Evolutionary conservation across 139 green algal genomes (phyloP).

Genomic region (Protoeuglena noctilucae): DNA sequence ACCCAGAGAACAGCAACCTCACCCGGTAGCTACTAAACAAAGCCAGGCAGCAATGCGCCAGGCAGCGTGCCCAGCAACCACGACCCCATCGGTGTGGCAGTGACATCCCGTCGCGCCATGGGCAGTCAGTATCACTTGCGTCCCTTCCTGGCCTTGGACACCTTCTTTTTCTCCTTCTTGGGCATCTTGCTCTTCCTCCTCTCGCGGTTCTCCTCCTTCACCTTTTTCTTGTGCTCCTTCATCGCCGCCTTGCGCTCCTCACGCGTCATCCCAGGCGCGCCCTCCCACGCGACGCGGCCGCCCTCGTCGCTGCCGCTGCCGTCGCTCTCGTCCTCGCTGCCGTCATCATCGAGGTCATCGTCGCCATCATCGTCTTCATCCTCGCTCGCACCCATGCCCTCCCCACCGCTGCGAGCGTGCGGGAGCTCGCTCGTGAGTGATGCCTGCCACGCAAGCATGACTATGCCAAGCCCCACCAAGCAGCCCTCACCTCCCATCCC

Average conservation of each 20-base stretch:
- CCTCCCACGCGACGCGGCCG: neutral
- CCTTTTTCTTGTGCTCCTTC: constrained; percentile 57
- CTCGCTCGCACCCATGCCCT: constrained; percentile 10
- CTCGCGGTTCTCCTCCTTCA: constrained; percentile 80
- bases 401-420: constrained; percentile 1
- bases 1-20: too few relatives aligned
- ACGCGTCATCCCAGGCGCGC: constrained; percentile 30
- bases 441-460: too few relatives aligned
- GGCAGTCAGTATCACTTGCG: too few relatives aligned
- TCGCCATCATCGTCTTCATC: constrained; percentile 7
- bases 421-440: too few relatives aligned
- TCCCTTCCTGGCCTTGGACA: constrained; percentile 14
- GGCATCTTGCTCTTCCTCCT: constrained; percentile 75
- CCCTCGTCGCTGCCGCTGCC: neutral
- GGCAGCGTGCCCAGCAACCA: too few relatives aligned
- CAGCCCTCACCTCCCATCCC: too few relatives aligned
- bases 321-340: constrained; percentile 4
- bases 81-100: too few relatives aligned
- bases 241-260: constrained; percentile 18
- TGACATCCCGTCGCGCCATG: too few relatives aligned
- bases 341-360: constrained; percentile 14
- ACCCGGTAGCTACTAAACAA: too few relatives aligned
- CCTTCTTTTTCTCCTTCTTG: constrained; percentile 80
- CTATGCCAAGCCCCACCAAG: too few relatives aligned
- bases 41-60: too few relatives aligned